Evolutionary conservation across 108 stramenopile species (phyloP).

Genomic region (Skeletonema marinoi): DNA sequence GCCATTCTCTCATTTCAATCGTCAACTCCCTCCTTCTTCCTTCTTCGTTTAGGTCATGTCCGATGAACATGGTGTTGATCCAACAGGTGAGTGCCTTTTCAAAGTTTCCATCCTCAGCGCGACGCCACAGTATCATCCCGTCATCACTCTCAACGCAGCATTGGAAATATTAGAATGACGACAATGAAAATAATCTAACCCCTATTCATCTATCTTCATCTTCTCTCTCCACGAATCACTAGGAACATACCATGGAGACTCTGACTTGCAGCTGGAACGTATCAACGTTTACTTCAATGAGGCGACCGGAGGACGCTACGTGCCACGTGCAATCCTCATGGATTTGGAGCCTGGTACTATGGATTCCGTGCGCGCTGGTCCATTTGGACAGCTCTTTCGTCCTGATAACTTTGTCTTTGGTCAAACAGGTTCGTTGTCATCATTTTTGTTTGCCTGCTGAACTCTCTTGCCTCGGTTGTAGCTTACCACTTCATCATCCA

Average conservation of each 20-base stretch:
- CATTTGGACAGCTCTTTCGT: conserved; percentile 86
- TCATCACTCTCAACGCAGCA: not conserved
- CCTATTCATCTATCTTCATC: not conserved
- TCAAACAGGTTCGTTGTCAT: conserved; percentile 63
- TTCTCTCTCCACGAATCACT: conserved; percentile 20
- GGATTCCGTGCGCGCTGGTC: conserved; percentile 85
- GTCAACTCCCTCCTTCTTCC: not conserved
- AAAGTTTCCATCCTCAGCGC: not conserved
- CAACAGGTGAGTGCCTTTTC: conserved; percentile 41
- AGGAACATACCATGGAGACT: conserved; percentile 81
- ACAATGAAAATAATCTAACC: not conserved
- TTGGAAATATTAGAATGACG: not conserved
- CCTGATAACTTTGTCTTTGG: conserved; percentile 98
- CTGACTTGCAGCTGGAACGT: conserved; percentile 67
- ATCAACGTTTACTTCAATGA: conserved; percentile 89
- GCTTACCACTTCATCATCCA: not conserved
- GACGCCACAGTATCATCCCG: not conserved
- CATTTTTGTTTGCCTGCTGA: not conserved
- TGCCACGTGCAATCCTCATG: conserved; percentile 91
- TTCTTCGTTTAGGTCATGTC: conserved; percentile 76
- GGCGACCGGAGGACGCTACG: conserved; percentile 89
- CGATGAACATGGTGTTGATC: conserved; percentile 85
- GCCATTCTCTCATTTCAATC: not conserved
- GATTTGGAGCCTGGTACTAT: conserved; percentile 94
- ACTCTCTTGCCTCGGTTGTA: not conserved